Conservation (phyloP, 495 filamentous ascomycete species). For the Rusavskia elegans region DNA sequence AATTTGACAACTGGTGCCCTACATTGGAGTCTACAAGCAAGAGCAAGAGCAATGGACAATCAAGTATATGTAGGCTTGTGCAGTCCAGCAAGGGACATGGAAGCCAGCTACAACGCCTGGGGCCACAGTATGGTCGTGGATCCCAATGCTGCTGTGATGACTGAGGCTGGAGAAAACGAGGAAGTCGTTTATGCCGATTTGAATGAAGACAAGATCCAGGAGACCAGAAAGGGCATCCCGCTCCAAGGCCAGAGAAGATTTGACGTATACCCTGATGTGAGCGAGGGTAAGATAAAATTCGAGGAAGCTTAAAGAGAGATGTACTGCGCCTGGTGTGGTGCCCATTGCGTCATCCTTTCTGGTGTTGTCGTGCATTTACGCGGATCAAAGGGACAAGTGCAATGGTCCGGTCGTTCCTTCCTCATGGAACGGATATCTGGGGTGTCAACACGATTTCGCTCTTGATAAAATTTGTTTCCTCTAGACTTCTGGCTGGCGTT, state of each 20-base stretch:
- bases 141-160: conserved; percentile 72
- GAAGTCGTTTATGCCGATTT: conserved; percentile 63
- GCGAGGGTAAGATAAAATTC: conserved; percentile 16
- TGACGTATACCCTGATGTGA: conserved; percentile 92
- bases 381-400: too few relatives aligned
- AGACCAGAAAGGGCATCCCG: conserved; percentile 71
- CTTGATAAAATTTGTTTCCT: too few relatives aligned
- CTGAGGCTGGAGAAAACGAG: conserved; percentile 59
- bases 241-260: conserved; percentile 74
- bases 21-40: conserved; percentile 76
- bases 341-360: too few relatives aligned
- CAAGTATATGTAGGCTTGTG: conserved; percentile 90
- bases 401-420: too few relatives aligned
- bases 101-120: conserved; percentile 71
- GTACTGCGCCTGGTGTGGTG: too few relatives aligned
- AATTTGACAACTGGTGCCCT: conserved; percentile 82
- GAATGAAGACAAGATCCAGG: conserved; percentile 51
- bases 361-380: too few relatives aligned
- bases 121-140: conserved; percentile 81
- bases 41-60: conserved; percentile 82
- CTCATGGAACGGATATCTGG: too few relatives aligned
- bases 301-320: conserved; percentile 3
- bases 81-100: conserved; percentile 70
- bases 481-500: too few relatives aligned
- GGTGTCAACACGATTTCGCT: too few relatives aligned